Percentiles rank a stretch among this genome's conserved stretches.
These are phyloP conservation scores for Cladosporium oxysporum DNA, from an alignment of 2,329 filamentous ascomycete genomes.

Conservation along the genomic window DNA sequence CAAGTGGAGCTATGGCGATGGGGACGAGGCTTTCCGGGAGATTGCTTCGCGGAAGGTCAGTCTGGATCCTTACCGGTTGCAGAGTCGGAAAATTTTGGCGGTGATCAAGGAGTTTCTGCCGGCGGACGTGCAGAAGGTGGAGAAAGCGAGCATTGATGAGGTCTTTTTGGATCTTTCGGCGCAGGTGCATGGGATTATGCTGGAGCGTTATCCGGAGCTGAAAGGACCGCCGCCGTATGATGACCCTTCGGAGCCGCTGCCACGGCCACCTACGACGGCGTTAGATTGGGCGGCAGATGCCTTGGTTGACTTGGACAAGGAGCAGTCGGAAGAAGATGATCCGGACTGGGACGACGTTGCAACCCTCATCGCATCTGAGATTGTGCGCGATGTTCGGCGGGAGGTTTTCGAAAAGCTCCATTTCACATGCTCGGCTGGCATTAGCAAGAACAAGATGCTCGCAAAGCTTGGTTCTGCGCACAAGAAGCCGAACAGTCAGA, in stretches of 20 bases:
- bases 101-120: constrained; percentile 75
- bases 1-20: constrained; percentile 78
- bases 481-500: constrained; percentile 94
- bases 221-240: constrained; percentile 68
- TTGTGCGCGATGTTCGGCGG: constrained; percentile 73
- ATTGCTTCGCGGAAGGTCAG: constrained; percentile 92
- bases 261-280: constrained; percentile 69
- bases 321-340: constrained; percentile 72
- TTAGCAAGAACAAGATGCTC: constrained; percentile 91
- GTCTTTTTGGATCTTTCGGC: constrained; percentile 91
- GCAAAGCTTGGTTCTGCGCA: constrained; percentile 89
- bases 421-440: constrained; percentile 89
- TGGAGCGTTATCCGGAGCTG: constrained; percentile 77
- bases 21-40: constrained; percentile 71
- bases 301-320: constrained; percentile 74
- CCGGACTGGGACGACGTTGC: constrained; percentile 97
- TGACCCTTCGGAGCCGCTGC: constrained; percentile 68
- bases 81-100: constrained; percentile 80
- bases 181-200: constrained; percentile 73
- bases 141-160: constrained; percentile 95
- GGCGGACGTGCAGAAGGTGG: constrained; percentile 66
- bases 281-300: constrained; percentile 83
- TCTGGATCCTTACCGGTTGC: constrained; percentile 83
- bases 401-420: constrained; percentile 68
- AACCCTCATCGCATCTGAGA: constrained; percentile 83